Evolutionary conservation across 306 rosid genomes (phyloP).

Genomic region (Citrullus amarus): DNA sequence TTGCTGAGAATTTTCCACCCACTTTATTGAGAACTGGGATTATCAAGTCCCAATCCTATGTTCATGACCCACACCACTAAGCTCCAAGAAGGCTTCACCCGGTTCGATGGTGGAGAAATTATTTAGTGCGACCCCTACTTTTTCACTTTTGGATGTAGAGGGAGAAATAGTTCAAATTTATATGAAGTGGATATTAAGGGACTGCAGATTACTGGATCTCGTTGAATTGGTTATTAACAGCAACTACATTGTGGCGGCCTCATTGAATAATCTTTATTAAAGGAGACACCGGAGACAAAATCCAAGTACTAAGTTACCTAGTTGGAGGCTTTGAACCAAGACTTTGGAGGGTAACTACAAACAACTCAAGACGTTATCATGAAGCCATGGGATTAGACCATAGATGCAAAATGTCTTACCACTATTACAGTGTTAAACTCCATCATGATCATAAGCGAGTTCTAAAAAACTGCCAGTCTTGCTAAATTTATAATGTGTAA

Average conservation of each 20-base stretch:
- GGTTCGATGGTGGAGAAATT: background rate
- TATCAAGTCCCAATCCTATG: background rate
- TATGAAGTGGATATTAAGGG: background rate
- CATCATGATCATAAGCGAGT: background rate
- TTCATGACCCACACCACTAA: background rate
- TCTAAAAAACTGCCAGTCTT: background rate
- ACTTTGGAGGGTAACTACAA: background rate
- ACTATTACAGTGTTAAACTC: background rate
- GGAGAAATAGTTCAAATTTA: background rate
- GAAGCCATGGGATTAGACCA: background rate
- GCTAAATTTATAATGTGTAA: background rate
- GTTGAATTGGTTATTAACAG: too few species aligned
- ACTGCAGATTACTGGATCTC: background rate
- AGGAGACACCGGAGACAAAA: background rate
- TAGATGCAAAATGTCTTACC: background rate
- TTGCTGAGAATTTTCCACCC: background rate
- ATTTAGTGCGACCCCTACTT: background rate
- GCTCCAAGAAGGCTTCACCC: background rate
- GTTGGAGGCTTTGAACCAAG: background rate
- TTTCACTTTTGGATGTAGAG: background rate
- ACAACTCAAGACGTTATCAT: background rate
- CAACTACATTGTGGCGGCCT: background rate
- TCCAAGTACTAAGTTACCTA: background rate
- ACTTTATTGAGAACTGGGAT: background rate
- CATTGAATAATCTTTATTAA: background rate